Evolutionary conservation across 139 green algal genomes (phyloP), one percentile per base, ranked within the genome.

Genomic region (Trebouxia sp.): DNA sequence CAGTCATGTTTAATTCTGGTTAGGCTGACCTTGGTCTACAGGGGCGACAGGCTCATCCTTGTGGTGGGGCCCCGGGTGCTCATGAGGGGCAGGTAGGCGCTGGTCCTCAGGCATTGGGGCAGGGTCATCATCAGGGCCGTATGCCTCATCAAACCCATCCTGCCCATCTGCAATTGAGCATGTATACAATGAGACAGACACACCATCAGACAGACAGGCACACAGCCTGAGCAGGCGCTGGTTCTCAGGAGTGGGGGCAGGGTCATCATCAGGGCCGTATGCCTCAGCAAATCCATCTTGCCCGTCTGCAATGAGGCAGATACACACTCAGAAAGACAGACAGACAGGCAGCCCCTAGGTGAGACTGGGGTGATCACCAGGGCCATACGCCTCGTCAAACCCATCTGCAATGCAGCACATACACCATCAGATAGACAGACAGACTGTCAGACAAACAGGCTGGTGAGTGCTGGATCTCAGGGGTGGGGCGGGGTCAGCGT

Each of bases 181-280:
- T n/a, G n/a, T n/a, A n/a, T n/a, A n/a, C n/a, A n/a, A n/a, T n/a
- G n/a, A n/a, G n/a, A n/a, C n/a, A n/a, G n/a, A n/a, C n/a, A n/a
- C n/a, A n/a, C n/a, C n/a, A n/a, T n/a, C n/a, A n/a, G n/a, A n/a
- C n/a, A n/a, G n/a, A n/a, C n/a, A n/a, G n/a, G n/a, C n/a, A n/a
- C n/a, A n/a, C n/a, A n/a, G n/a, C n/a, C n/a, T n/a, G n/a, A n/a
- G 62, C 32, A 72, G 35, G 62, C 62, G 62, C 32, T 72, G 62
- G 6, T 72, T 35, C 14, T 72, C 62, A 30, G 62, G 62, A 22
- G 14, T 30, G 7, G 62, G 62, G 6, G 37, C 62, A 30, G 62
- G 62, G 15, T 72, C 32, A 14, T 45, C 32, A 41, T 72, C 62
- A 43, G 62, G 30, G 20, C 62, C 62, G 28, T 72, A 72, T 6